Evolutionary conservation across 257 asterid species (phyloP).

Genomic region (Forsythia suspensa): DNA sequence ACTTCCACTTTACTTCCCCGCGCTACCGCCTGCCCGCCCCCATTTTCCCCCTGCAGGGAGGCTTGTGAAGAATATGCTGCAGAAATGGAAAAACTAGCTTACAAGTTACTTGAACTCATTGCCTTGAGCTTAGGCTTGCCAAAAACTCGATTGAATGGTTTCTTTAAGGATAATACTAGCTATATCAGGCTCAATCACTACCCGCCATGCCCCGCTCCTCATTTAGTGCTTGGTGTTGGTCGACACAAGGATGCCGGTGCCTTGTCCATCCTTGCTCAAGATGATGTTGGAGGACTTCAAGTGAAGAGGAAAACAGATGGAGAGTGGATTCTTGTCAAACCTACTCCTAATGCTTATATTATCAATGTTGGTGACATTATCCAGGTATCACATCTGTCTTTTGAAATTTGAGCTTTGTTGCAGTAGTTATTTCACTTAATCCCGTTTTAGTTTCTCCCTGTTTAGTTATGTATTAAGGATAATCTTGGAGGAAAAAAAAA

Average conservation of each 20-base stretch:
- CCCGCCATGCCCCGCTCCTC: conserved; percentile 39
- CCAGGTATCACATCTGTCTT: conserved; percentile 26
- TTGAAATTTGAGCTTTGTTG: neutral
- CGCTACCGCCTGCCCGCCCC: too few species aligned
- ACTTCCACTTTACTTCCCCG: too few species aligned
- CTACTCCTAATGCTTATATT: conserved; percentile 29
- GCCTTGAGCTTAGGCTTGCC: conserved; percentile 37
- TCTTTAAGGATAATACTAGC: conserved; percentile 38
- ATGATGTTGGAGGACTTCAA: conserved; percentile 38
- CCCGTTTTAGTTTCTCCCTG: neutral
- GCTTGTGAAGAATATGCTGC: conserved; percentile 36
- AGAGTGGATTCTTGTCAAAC: conserved; percentile 40
- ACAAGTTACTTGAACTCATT: conserved; percentile 33
- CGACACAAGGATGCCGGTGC: conserved; percentile 41
- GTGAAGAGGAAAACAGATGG: conserved; percentile 40
- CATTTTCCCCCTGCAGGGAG: conserved; percentile 19
- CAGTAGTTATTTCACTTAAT: too few species aligned
- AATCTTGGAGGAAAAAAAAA: too few species aligned
- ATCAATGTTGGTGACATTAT: conserved; percentile 38
- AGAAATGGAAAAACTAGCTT: conserved; percentile 41
- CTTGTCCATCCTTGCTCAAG: conserved; percentile 40
- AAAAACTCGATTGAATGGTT: conserved; percentile 26
- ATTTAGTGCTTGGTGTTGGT: conserved; percentile 42
- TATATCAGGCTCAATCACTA: conserved; percentile 40
- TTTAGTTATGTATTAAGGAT: too few species aligned